Percentiles rank a stretch among this genome's conserved stretches.
Evolutionary conservation across 257 asterid species (phyloP).

Genomic region (Capsicum chinense): DNA sequence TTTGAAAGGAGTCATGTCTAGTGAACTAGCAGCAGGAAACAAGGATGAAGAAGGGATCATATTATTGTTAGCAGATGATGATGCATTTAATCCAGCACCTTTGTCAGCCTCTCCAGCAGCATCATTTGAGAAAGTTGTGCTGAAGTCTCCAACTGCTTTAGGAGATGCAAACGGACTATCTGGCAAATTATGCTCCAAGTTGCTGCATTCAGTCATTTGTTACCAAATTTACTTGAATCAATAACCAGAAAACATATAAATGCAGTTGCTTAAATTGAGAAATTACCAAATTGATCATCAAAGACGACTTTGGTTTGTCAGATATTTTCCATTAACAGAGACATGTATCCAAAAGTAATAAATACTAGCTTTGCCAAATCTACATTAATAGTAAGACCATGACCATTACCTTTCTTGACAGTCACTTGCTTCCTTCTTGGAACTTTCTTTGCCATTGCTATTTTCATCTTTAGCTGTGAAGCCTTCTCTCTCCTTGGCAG

Average conservation of each 20-base stretch:
- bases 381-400: conserved; percentile 15
- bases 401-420: conserved; percentile 52
- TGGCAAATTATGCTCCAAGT: conserved; percentile 77
- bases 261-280: not conserved
- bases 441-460: conserved; percentile 41
- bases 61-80: conserved; percentile 44
- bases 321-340: not conserved
- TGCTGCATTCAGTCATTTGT: conserved; percentile 30
- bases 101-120: conserved; percentile 39
- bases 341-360: not conserved
- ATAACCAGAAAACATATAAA: not conserved
- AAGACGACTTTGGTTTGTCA: not conserved
- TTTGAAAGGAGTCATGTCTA: conserved; percentile 64
- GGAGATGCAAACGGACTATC: conserved; percentile 81
- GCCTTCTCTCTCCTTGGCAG: conserved; percentile 42
- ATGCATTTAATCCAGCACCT: conserved; percentile 31
- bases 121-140: conserved; percentile 43
- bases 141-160: conserved; percentile 46
- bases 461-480: conserved; percentile 35
- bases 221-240: not conserved
- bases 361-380: not conserved
- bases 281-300: conserved; percentile 26
- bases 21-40: conserved; percentile 44
- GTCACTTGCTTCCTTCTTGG: conserved; percentile 43
- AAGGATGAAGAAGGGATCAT: conserved; percentile 50